phyloP scores from a whole-genome alignment of 495 filamentous ascomycete species.

The Talaromyces stipitatus region DNA sequence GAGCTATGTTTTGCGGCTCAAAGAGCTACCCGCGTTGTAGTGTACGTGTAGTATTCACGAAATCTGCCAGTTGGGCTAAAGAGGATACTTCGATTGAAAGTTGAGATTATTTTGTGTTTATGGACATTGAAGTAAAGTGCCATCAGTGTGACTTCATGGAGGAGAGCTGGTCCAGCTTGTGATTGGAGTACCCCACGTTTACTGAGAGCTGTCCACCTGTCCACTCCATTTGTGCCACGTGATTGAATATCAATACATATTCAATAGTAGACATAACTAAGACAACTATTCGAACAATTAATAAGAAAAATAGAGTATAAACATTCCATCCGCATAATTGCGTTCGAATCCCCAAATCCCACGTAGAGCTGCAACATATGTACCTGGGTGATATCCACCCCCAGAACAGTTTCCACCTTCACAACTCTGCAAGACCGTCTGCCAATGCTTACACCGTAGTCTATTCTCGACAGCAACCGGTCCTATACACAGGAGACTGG shows the following conservation, averaged over 20 bases:
- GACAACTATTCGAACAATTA: background rate
- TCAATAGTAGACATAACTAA: background rate
- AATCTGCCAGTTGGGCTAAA: no score
- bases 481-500: conserved; percentile 29
- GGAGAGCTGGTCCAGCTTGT: background rate
- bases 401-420: background rate
- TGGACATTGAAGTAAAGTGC: background rate
- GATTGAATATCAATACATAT: background rate
- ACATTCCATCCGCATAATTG: background rate
- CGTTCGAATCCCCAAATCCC: background rate
- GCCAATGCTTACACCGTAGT: background rate
- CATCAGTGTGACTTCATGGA: background rate
- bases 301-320: background rate
- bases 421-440: background rate
- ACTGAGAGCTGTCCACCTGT: no score
- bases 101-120: background rate
- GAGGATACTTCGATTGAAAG: background rate
- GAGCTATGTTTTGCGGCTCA: background rate
- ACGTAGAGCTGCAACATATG: background rate
- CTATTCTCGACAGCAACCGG: conserved; percentile 15
- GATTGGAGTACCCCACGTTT: background rate
- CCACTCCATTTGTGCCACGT: background rate
- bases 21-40: background rate
- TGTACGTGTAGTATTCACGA: no score
- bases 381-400: background rate